These are phyloP conservation scores for Yamadazyma phyllophila DNA, from an alignment of 805 yeast species.

Conservation along the genomic window DNA sequence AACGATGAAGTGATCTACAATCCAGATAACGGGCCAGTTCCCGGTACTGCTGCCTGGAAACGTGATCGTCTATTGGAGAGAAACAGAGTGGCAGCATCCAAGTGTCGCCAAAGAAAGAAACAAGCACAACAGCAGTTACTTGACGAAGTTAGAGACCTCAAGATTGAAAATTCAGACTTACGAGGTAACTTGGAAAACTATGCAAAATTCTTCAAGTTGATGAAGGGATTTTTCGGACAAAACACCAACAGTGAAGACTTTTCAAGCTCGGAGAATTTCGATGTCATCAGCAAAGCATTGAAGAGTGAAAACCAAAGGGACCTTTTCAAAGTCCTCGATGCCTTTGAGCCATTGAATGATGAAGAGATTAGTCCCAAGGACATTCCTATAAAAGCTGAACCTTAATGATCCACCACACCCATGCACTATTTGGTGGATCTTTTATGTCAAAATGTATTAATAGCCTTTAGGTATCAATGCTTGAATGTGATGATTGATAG, in stretches of 20 bases:
- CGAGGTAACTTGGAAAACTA: slow-evolving; percentile 10
- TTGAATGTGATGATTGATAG: neutral
- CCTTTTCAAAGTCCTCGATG: slow-evolving; percentile 8
- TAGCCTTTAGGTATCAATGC: neutral
- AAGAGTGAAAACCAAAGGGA: slow-evolving; percentile 9
- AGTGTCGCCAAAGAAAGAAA: slow-evolving; percentile 66
- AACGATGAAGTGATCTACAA: slow-evolving; percentile 55
- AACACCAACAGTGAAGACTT: slow-evolving; percentile 8
- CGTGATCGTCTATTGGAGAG: slow-evolving; percentile 59
- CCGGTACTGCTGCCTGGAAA: slow-evolving; percentile 69
- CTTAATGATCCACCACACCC: neutral
- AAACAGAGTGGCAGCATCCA: slow-evolving; percentile 66
- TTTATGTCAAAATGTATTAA: neutral
- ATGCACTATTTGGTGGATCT: neutral
- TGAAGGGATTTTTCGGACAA: slow-evolving; percentile 12
- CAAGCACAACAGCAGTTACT: slow-evolving; percentile 67
- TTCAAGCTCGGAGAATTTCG: slow-evolving; percentile 11
- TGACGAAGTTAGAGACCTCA: slow-evolving; percentile 52
- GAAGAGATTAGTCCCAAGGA: neutral
- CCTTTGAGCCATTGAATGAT: slow-evolving; percentile 1
- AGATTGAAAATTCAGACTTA: slow-evolving; percentile 29
- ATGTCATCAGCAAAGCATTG: slow-evolving; percentile 12
- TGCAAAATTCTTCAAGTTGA: slow-evolving; percentile 10
- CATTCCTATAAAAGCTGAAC: neutral
- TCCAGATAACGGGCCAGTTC: slow-evolving; percentile 54